Percentiles rank a stretch among this genome's conserved stretches.
phyloP scores from a whole-genome alignment of 1,284 basidiomycete genomes.

The Inonotus obliquus region DNA sequence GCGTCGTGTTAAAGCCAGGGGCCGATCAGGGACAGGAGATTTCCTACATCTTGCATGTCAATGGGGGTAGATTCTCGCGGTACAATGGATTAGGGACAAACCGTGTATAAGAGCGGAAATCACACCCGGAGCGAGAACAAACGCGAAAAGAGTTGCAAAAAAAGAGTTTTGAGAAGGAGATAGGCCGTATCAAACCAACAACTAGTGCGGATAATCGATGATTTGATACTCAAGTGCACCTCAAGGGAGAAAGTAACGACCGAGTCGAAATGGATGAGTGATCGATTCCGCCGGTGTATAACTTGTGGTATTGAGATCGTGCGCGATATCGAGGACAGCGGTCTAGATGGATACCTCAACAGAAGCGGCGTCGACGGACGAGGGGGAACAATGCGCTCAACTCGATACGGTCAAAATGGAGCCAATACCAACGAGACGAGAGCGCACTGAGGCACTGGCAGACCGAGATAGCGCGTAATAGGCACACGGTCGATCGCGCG shows the following conservation, averaged over 20 bases:
- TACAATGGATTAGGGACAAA: background rate
- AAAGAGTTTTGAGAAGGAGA: background rate
- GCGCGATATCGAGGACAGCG: background rate
- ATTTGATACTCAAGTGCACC: background rate
- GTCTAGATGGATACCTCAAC: background rate
- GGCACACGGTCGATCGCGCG: background rate
- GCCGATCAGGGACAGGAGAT: background rate
- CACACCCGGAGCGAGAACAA: background rate
- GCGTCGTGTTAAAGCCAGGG: background rate
- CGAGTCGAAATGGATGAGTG: background rate
- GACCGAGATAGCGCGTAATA: background rate
- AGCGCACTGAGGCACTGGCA: background rate
- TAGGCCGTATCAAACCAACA: background rate
- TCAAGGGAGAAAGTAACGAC: background rate
- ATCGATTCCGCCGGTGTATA: background rate
- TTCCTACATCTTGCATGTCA: background rate
- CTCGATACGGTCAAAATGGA: background rate
- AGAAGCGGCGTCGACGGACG: background rate
- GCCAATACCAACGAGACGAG: background rate
- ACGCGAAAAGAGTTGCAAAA: too few relatives aligned
- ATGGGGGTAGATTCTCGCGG: background rate
- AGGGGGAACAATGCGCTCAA: background rate
- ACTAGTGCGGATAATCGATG: background rate
- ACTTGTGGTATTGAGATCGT: background rate
- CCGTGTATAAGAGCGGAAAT: background rate